Evolutionary conservation across 192 early-diverging fungal species (phyloP), one percentile per base, ranked within the genome.

Genomic region (Rhizoclosmatium globosum): DNA sequence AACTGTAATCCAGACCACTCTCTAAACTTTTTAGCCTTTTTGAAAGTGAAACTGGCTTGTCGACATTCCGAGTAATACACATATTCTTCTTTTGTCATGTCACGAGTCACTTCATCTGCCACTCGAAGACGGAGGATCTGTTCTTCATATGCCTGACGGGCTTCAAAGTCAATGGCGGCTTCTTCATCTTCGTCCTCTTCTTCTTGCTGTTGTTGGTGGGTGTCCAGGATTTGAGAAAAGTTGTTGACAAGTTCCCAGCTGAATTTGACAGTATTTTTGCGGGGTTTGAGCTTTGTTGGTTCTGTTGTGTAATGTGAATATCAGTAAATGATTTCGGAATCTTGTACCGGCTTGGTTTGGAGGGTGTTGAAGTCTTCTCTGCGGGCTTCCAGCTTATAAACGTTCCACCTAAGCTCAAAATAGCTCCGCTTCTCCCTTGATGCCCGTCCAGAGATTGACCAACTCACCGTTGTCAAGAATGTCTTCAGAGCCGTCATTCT

Each of bases 51-150:
- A 7, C 94, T 95, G 6, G 98, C 97, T 84, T 98, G 96, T n/a
- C 97, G 89, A 82, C 96, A 98, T 82, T 98, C 96, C 4, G 97
- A 96, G 77, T 97, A 99, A 86, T 97, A 95, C 38, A 98, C 95
- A 82, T 99, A 99, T 85, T 99, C 95, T n/a, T 97, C 96, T 75
- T 97, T 92, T 31, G 96, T 94, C 98, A 99, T 99, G 17, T 90
- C 93, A 19, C 89, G 82, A 2, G 98, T 99, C 2, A 97, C 86
- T 59, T 96, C 93, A 78, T 99, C 98, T 2, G 98, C 98, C 43
- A 92, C 91, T 88, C 89, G 69, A 38, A 79, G 47, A 4, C 67
- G 76, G 39, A 69, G 90, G 58, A 95, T 89, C 41, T 96, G 94
- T 60, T 97, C 95, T 84, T 93, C 91, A 83, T 97, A 95, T 3